These are phyloP conservation scores for Polychaeton citri DNA, from an alignment of 2,329 filamentous ascomycete species.

Conservation along the genomic window DNA sequence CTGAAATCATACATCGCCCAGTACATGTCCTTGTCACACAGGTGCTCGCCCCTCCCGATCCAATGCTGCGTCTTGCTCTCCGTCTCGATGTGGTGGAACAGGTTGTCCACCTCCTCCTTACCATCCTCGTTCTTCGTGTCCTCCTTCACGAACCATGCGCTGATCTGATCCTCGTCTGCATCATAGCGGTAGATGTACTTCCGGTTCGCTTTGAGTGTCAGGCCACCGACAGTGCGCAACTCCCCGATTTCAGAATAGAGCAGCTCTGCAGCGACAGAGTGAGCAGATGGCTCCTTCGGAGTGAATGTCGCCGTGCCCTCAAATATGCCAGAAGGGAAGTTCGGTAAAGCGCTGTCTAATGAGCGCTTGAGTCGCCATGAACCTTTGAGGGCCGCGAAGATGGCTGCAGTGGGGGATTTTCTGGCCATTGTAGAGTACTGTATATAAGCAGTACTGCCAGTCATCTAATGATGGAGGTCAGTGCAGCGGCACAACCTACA, in stretches of 20 bases:
- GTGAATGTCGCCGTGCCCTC: conserved; percentile 22
- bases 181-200: conserved; percentile 65
- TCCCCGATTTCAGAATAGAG: conserved; percentile 23
- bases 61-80: conserved; percentile 32
- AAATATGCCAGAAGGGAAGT: conserved; percentile 23
- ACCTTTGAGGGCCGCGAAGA: conserved; percentile 21
- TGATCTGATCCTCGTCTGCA: conserved; percentile 48
- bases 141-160: conserved; percentile 62
- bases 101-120: conserved; percentile 45
- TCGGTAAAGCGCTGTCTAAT: conserved; percentile 18
- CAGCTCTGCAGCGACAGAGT: conserved; percentile 17
- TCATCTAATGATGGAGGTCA: no score
- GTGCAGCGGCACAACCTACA: no score
- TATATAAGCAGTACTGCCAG: no score
- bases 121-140: conserved; percentile 37
- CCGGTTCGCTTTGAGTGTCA: conserved; percentile 45
- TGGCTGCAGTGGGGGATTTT: conserved; percentile 12
- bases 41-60: conserved; percentile 52
- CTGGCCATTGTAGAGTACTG: conserved; percentile 4
- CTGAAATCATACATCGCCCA: conserved; percentile 55
- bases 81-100: conserved; percentile 65
- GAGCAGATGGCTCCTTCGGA: conserved; percentile 15
- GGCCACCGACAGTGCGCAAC: conserved; percentile 22
- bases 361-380: conserved; percentile 21
- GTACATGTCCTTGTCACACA: conserved; percentile 61